Evolutionary conservation across 1,284 basidiomycete genomes (phyloP).

Genomic region (Cryptococcus sp.): DNA sequence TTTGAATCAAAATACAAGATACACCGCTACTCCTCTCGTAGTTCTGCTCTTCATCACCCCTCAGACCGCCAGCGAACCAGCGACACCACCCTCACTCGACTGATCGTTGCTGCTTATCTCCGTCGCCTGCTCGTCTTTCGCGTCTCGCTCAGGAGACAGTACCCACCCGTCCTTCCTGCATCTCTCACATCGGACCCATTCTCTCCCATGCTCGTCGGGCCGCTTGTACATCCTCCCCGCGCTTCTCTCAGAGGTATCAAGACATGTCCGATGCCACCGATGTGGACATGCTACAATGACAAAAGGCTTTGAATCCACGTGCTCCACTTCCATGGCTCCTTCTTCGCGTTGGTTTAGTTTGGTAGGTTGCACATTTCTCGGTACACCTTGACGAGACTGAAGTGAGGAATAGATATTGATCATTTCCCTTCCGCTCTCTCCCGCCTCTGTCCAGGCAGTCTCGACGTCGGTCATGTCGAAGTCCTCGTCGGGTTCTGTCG

Average conservation of each 20-base stretch:
- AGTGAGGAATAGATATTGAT: slow-evolving; percentile 32
- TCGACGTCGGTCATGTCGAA: slow-evolving; percentile 15
- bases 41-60: no score
- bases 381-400: slow-evolving; percentile 14
- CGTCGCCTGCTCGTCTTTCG: neutral
- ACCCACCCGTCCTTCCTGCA: slow-evolving; percentile 47
- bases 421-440: slow-evolving; percentile 33
- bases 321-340: neutral
- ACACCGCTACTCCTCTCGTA: no score
- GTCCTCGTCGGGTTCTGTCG: slow-evolving; percentile 21
- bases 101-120: no score
- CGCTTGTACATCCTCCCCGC: slow-evolving; percentile 20
- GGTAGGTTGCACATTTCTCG: neutral
- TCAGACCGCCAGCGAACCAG: neutral
- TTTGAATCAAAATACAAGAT: neutral
- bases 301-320: slow-evolving; percentile 7
- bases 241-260: slow-evolving; percentile 34
- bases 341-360: slow-evolving; percentile 1
- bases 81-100: neutral
- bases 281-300: slow-evolving; percentile 37
- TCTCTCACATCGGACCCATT: slow-evolving; percentile 41
- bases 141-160: neutral
- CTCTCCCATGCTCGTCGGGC: slow-evolving; percentile 25
- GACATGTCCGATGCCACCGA: slow-evolving; percentile 42
- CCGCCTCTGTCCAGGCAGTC: slow-evolving; percentile 1